Evolutionary conservation across 2,329 filamentous ascomycete species (phyloP), one percentile per base, ranked within the genome.

Genomic region (Beauveria brongniartii): DNA sequence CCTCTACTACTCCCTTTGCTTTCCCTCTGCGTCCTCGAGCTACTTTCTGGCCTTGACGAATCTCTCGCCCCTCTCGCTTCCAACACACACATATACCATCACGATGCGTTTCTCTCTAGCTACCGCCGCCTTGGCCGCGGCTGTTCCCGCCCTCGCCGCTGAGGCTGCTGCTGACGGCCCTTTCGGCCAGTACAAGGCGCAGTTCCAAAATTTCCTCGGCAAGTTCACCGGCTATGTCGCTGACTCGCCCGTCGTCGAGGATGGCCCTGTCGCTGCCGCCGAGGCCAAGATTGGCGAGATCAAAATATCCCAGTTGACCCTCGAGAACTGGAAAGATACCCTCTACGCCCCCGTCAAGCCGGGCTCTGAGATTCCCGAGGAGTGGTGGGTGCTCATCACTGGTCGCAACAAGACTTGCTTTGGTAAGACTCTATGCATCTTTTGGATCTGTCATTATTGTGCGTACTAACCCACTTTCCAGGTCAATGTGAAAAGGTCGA

Each of bases 351-450:
- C 84, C 34, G 83, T 88, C 62, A 77, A 83, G 63, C 74, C 83
- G 9, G 82, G 74, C 30, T 80, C 82, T 64, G 82, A 82, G 12
- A 80, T 79, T 64, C 87, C 89, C 5, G 87, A 88, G 74, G 87
- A 91, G 74, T 92, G 88, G 88, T 86, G 89, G 79, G 77, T 93
- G 63, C 80, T 89, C 66, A 76, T 91, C 66, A 89, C 86, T 10
- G 90, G 90, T 61, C 80, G 88, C 67, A 92, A 92, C 79, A 88
- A 86, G 77, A 91, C 89, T 37, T 93, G 90, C 77, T 87, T 82
- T 70, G 82, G 83, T 85, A 76, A 62, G 79, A 5, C 24, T 26
- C 28, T 34, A 34, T 34, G 30, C 30, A 34, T 14, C 12, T 44
- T 12, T 34, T 16, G 8, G 18, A 30, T 44, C 9, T 12, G 12